These are phyloP conservation scores for Leucosporidium creatinivorum DNA, from an alignment of 768 basidiomycete genomes.

Conservation along the genomic window DNA sequence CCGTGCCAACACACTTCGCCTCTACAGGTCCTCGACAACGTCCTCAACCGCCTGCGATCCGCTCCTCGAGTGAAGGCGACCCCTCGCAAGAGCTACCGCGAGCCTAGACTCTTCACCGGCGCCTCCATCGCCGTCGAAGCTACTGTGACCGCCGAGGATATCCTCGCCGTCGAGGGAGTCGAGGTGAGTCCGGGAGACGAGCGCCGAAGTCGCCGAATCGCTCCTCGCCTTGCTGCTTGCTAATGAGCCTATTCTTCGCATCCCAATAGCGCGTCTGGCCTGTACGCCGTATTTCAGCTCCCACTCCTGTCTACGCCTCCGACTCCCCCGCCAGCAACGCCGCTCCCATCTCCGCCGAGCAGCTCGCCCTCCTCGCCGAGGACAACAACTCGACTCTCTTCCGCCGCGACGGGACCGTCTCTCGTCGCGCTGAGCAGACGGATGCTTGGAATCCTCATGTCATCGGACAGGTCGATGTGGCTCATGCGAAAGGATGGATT, in stretches of 20 bases:
- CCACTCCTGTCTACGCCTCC: not conserved
- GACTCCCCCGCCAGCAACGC: no score
- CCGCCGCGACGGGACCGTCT: no score
- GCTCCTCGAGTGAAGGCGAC: not conserved
- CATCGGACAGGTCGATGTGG: no score
- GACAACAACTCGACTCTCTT: no score
- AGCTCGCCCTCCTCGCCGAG: no score
- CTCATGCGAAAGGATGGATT: no score
- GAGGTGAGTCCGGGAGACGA: slow-evolving; percentile 1
- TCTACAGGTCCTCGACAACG: slow-evolving; percentile 16
- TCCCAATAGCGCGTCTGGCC: slow-evolving; percentile 9
- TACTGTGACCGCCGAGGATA: not conserved
- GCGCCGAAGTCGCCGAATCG: no score
- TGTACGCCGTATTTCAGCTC: slow-evolving; percentile 6
- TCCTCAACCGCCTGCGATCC: slow-evolving; percentile 8
- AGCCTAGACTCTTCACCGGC: slow-evolving; percentile 20
- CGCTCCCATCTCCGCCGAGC: no score
- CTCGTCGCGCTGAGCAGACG: no score
- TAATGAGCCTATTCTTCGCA: not conserved
- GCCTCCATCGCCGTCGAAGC: slow-evolving; percentile 17
- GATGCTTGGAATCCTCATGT: no score
- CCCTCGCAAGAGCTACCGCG: slow-evolving; percentile 12
- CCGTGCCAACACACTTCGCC: not conserved
- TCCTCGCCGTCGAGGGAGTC: slow-evolving; percentile 16
- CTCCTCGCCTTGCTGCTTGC: not conserved